Conservation (phyloP, 2,329 filamentous ascomycete species). For the Colletotrichum eremochloae region DNA sequence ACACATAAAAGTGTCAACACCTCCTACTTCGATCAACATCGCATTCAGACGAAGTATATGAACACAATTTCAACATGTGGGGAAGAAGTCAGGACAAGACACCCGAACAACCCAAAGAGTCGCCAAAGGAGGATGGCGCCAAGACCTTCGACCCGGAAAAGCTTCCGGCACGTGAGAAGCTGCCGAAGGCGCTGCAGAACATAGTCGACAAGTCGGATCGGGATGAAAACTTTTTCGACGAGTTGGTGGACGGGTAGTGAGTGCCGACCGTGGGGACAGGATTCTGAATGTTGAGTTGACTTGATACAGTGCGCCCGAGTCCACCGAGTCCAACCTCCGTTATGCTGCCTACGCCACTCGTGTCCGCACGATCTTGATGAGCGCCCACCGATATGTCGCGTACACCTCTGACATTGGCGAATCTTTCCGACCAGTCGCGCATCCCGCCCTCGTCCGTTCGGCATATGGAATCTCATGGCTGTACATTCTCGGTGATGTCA, state of each 20-base stretch:
- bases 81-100: conserved; percentile 54
- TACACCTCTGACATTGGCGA: conserved; percentile 98
- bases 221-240: conserved; percentile 82
- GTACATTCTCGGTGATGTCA: conserved; percentile 91
- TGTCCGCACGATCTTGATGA: conserved; percentile 86
- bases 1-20: conserved; percentile 27
- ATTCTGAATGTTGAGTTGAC: conserved; percentile 41
- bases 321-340: conserved; percentile 86
- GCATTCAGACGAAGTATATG: conserved; percentile 38
- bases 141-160: conserved; percentile 58
- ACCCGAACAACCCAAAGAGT: conserved; percentile 46
- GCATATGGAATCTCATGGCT: conserved; percentile 95
- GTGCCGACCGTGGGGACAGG: conserved; percentile 51
- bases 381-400: conserved; percentile 94
- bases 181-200: conserved; percentile 68
- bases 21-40: neutral
- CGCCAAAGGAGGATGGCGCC: conserved; percentile 45
- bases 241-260: conserved; percentile 83
- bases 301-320: conserved; percentile 73
- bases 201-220: conserved; percentile 70
- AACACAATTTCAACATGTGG: conserved; percentile 52
- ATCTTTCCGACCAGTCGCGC: conserved; percentile 92
- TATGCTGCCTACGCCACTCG: conserved; percentile 94
- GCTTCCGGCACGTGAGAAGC: conserved; percentile 63
- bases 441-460: conserved; percentile 82